Percentiles rank a stretch among this genome's conserved stretches.
phyloP scores from a whole-genome alignment of 2,329 filamentous ascomycete species.

The Ciborinia camelliae region DNA sequence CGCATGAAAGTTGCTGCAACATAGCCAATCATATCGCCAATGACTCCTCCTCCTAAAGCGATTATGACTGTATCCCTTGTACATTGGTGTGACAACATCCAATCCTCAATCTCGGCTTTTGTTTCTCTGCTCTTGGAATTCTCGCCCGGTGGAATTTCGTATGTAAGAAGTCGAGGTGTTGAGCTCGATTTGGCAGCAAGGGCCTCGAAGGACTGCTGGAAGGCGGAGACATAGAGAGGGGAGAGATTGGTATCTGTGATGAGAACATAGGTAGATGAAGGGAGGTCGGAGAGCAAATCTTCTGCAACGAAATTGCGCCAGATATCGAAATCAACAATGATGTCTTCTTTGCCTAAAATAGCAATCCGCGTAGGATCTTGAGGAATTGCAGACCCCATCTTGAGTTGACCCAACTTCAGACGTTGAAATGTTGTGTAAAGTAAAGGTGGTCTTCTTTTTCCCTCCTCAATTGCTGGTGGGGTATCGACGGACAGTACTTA shows the following conservation, averaged over 20 bases:
- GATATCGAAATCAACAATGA: slow-evolving; percentile 86
- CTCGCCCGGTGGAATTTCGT: slow-evolving; percentile 86
- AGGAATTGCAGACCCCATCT: slow-evolving; percentile 30
- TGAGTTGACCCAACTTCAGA: slow-evolving; percentile 9
- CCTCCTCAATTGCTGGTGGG: neutral
- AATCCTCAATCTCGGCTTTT: slow-evolving; percentile 95
- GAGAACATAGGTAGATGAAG: slow-evolving; percentile 89
- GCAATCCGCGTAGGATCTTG: slow-evolving; percentile 57
- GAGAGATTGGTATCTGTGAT: slow-evolving; percentile 94
- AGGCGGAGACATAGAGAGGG: slow-evolving; percentile 74
- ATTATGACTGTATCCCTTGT: slow-evolving; percentile 93
- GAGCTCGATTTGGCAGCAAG: slow-evolving; percentile 41
- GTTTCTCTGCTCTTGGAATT: slow-evolving; percentile 90
- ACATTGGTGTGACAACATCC: slow-evolving; percentile 90
- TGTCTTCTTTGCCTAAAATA: slow-evolving; percentile 85
- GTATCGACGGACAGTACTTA: neutral
- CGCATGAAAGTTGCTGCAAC: slow-evolving; percentile 98
- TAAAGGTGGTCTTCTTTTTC: neutral
- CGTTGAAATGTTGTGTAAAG: neutral
- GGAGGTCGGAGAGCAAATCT: slow-evolving; percentile 73
- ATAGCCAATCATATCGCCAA: slow-evolving; percentile 97
- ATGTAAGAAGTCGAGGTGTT: slow-evolving; percentile 71
- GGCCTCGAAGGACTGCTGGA: slow-evolving; percentile 62
- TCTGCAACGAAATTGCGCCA: slow-evolving; percentile 78
- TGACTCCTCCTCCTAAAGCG: slow-evolving; percentile 91